phyloP scores from a whole-genome alignment of 208 protist species.

The Spongospora subterranea region DNA sequence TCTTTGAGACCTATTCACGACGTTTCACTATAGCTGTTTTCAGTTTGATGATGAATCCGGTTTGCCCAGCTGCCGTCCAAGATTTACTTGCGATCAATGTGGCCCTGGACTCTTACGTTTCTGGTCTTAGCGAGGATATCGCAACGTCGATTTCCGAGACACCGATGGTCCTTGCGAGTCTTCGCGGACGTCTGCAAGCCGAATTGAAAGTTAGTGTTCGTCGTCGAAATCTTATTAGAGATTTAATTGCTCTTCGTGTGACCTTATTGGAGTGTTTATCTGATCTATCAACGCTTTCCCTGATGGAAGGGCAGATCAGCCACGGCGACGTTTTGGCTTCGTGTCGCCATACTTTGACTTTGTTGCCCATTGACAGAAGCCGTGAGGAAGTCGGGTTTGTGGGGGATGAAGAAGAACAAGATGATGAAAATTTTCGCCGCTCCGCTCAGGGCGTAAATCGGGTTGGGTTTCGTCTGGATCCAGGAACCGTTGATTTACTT shows the following conservation, averaged over 20 bases:
- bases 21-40: not conserved
- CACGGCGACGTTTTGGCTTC: not conserved
- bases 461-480: not conserved
- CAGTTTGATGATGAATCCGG: not conserved
- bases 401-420: not conserved
- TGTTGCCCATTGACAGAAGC: not conserved
- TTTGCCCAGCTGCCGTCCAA: not conserved
- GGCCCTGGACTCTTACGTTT: not conserved
- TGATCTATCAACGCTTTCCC: conserved; percentile 6
- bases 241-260: conserved; percentile 27
- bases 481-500: not conserved
- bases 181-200: not conserved
- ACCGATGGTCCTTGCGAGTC: not conserved
- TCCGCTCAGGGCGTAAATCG: conserved; percentile 8
- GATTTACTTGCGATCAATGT: not conserved
- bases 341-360: not conserved
- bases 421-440: conserved; percentile 6
- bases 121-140: not conserved
- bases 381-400: not conserved
- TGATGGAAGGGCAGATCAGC: not conserved
- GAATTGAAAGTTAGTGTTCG: not conserved
- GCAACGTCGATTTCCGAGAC: not conserved
- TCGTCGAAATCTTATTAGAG: not conserved
- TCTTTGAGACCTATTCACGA: not conserved
- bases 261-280: not conserved